Conservation (phyloP, 2,329 filamentous ascomycete genomes). For the Aspergillus novoparasiticus region DNA sequence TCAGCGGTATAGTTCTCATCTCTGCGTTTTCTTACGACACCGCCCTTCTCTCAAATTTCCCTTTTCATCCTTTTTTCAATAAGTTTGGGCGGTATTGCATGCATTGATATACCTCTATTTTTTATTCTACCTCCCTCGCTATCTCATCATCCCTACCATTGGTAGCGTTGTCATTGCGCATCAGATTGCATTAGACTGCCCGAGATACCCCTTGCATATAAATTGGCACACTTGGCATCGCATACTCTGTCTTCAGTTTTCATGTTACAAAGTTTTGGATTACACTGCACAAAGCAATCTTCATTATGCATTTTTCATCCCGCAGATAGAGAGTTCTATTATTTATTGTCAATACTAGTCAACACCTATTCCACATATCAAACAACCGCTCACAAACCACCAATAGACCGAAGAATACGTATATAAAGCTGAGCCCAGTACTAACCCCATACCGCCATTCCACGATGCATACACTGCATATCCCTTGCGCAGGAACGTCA, state of each 20-base stretch:
- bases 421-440: no score
- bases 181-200: constrained; percentile 6
- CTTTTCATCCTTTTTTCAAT: background rate
- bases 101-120: background rate
- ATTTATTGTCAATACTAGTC: background rate
- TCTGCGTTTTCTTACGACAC: background rate
- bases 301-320: background rate
- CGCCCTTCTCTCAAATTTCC: no score
- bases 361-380: background rate
- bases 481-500: background rate
- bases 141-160: background rate
- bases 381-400: background rate
- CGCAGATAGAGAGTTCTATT: background rate
- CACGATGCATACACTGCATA: background rate
- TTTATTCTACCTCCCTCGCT: background rate
- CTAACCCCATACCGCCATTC: background rate
- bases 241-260: background rate
- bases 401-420: background rate
- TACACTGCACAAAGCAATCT: background rate
- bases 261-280: background rate
- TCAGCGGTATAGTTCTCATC: background rate
- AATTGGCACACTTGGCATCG: background rate
- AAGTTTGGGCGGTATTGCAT: background rate
- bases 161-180: constrained; percentile 1
- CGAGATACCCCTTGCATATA: constrained; percentile 5